Base-by-base conservation (phyloP, 768 basidiomycete genomes). In the Amylocystis lapponica region DNA sequence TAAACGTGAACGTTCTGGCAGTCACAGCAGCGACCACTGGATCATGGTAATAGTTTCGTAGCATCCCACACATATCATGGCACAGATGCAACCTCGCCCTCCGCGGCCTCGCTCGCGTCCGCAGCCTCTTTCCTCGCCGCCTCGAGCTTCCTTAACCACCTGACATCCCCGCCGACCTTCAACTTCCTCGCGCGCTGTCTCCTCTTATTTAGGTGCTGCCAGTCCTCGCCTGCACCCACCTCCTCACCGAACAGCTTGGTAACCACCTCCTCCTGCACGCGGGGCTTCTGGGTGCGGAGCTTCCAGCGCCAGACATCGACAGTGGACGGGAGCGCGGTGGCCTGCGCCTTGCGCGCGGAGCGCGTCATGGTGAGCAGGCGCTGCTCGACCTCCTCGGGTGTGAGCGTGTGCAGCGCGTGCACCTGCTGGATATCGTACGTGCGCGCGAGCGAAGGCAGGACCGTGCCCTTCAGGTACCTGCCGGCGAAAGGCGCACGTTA, bases 201-300 rank as follows among this genome's bases (percentile, higher is more conserved):
- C 43, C 78, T 66, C 51, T 65, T 74, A 59, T 71, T 85, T 44
- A 84, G 59, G 56, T 83, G 79, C 6, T 69, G 65, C 57, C 68
- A 69, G 50, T 84, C 79, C 36, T 66, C 67, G 4, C 68, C 71
- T 5, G 69, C 64, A 5, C 72, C 77, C 10, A 77, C 68, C 36
- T 71, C 70, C 26, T 40, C 41, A 8, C 70, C 69, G 34, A 67
- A 58, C 3, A 45, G 33, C 19, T 27, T 27, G 45, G 50, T 38
- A 17, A 45, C 39, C 27, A 43, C 27, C 13, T 20, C 37, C 30
- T 40, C 37, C 2, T 37, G 38, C 8, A 31, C 23, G 0, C 12
- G 5, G 4, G 32, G 32, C 5, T 37, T 26, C 5, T 37, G 20
- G 17, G 39, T 42, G 22, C 45, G 39, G 16, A 50, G 26, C 45